phyloP scores from a whole-genome alignment of 164 flowering plant genomes.

The Platanus orientalis region DNA sequence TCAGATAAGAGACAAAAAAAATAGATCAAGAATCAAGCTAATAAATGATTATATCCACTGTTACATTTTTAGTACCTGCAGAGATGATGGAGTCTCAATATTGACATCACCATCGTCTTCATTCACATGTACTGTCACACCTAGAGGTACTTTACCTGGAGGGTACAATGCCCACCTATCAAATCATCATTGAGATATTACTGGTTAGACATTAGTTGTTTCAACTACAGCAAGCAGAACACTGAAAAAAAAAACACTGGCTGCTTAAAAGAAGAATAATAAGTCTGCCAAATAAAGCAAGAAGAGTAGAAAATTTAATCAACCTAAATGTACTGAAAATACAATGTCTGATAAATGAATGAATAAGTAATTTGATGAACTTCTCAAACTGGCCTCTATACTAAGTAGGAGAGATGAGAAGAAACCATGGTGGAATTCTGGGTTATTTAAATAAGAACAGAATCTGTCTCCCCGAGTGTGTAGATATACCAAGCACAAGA shows the following conservation, averaged over 20 bases:
- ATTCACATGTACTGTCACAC: conserved; percentile 91
- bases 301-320: background rate
- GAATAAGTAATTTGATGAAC: background rate
- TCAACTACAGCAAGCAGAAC: background rate
- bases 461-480: too few relatives aligned
- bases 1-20: background rate
- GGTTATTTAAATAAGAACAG: too few relatives aligned
- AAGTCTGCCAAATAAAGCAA: background rate
- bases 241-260: background rate
- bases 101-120: conserved; percentile 96
- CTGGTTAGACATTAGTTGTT: background rate
- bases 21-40: background rate
- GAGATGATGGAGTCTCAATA: conserved; percentile 80
- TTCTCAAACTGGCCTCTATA: background rate
- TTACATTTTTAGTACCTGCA: conserved; percentile 55
- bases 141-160: conserved; percentile 92
- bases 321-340: background rate
- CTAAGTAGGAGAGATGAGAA: too few relatives aligned
- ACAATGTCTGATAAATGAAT: background rate
- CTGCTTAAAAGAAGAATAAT: background rate
- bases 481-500: too few relatives aligned
- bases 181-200: conserved; percentile 8
- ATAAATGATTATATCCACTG: background rate
- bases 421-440: too few relatives aligned
- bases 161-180: conserved; percentile 99